Conservation (phyloP, 768 basidiomycete genomes). For the Tulasnella sp. region DNA sequence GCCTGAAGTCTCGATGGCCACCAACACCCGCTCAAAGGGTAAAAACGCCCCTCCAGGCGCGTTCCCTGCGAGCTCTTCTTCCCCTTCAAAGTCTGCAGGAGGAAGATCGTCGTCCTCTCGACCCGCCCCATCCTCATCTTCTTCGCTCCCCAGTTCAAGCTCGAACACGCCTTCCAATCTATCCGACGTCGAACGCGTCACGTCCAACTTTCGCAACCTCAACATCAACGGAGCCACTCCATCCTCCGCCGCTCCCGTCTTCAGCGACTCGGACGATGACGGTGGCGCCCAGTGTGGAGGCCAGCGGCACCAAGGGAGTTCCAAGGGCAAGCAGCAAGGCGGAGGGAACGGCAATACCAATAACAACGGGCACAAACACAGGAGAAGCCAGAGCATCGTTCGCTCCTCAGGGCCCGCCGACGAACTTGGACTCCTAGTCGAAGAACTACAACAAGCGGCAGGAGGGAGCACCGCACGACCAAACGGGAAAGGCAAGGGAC, state of each 20-base stretch:
- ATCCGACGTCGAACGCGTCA: neutral
- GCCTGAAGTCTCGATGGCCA: no score
- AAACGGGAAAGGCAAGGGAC: slow-evolving; percentile 22
- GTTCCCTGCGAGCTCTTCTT: no score
- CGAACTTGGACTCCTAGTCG: slow-evolving; percentile 1
- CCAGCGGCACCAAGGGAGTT: neutral
- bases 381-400: neutral
- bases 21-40: no score
- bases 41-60: no score
- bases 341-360: neutral
- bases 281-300: no score
- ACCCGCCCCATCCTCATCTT: neutral
- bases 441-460: neutral
- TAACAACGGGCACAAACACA: slow-evolving; percentile 6
- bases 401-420: slow-evolving; percentile 16
- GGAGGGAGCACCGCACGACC: neutral
- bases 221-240: no score
- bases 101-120: neutral
- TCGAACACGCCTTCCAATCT: neutral
- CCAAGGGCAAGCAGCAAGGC: neutral
- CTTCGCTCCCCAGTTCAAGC: neutral
- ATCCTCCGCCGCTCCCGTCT: no score
- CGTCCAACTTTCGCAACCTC: neutral
- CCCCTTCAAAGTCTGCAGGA: neutral
- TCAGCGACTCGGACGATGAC: no score